A percentile compares a stretch with the other conserved stretches of the same genome.
These are phyloP conservation scores for Colletotrichum spinosum DNA, from an alignment of 2,329 filamentous ascomycete genomes.

Conservation along the genomic window DNA sequence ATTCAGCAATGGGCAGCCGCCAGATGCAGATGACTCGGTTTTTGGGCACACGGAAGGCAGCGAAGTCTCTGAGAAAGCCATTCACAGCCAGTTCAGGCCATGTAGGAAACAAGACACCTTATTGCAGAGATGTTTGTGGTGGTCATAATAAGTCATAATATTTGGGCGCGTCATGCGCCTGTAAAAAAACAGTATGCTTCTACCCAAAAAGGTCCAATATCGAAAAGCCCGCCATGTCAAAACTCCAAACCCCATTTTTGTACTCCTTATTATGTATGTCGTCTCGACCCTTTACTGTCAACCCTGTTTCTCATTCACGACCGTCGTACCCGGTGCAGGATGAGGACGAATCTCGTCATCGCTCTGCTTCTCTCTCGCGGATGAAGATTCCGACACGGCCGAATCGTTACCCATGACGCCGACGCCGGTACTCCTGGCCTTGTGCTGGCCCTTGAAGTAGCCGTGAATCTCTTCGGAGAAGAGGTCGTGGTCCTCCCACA, in stretches of 20 bases:
- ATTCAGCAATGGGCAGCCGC: too few species aligned
- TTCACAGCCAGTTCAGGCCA: too few species aligned
- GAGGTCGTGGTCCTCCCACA: conserved; percentile 60
- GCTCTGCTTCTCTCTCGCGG: conserved; percentile 29
- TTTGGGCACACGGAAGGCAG: too few species aligned
- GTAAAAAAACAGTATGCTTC: too few species aligned
- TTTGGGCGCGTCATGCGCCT: too few species aligned
- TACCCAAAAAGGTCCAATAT: too few species aligned
- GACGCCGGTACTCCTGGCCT: conserved; percentile 30
- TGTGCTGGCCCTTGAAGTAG: conserved; percentile 58
- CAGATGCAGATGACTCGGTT: too few species aligned
- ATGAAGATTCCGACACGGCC: conserved; percentile 19
- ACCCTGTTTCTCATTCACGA: conserved; percentile 8
- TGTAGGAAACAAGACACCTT: too few species aligned
- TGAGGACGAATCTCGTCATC: conserved; percentile 25
- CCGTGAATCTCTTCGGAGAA: conserved; percentile 65
- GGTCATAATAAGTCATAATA: too few species aligned
- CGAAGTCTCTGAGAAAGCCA: too few species aligned
- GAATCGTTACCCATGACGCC: conserved; percentile 11
- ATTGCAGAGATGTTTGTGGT: too few species aligned
- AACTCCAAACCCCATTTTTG: conserved; percentile 26
- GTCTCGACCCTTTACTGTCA: too few species aligned
- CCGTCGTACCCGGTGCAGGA: not conserved
- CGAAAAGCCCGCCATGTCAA: not conserved
- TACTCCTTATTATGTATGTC: conserved; percentile 24